A percentile compares a stretch with the other conserved stretches of the same genome.
Evolutionary conservation across 2,329 filamentous ascomycete genomes (phyloP).

Genomic region (Fusarium domesticum): DNA sequence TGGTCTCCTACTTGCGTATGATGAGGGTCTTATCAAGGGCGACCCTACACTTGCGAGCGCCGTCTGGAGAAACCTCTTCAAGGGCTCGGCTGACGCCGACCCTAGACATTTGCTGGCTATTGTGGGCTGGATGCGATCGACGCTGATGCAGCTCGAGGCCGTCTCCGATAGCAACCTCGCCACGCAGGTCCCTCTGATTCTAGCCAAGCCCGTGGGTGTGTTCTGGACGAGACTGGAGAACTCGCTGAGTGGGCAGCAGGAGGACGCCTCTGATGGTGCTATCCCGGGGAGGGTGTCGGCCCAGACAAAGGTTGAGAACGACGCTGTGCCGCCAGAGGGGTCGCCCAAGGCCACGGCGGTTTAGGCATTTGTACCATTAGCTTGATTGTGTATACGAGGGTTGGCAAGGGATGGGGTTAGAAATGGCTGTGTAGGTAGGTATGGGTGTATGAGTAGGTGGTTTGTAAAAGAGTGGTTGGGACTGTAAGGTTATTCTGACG

Average conservation of each 20-base stretch:
- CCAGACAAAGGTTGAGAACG: conserved; percentile 11
- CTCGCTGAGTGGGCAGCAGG: conserved; percentile 37
- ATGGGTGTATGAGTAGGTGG: conserved; percentile 22
- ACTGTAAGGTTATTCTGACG: conserved; percentile 3
- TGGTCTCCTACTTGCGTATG: conserved; percentile 77
- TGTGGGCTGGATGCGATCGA: conserved; percentile 55
- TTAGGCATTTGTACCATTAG: conserved; percentile 27
- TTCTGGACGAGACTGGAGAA: conserved; percentile 46
- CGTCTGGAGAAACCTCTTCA: conserved; percentile 91
- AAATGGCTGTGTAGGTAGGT: conserved; percentile 10
- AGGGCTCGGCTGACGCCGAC: conserved; percentile 58
- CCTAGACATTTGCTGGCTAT: conserved; percentile 50
- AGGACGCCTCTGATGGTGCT: conserved; percentile 8
- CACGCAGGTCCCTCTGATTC: conserved; percentile 32
- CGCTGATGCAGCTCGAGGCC: conserved; percentile 47
- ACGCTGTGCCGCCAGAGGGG: conserved; percentile 7
- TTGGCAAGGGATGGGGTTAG: conserved; percentile 8
- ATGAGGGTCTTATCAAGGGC: conserved; percentile 74
- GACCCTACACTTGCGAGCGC: conserved; percentile 77
- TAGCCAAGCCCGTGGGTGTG: conserved; percentile 37
- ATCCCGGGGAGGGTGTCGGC: conserved; percentile 16
- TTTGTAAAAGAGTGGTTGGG: not conserved
- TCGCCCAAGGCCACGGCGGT: conserved; percentile 22
- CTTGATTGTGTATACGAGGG: conserved; percentile 8
- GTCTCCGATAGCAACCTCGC: conserved; percentile 45